phyloP scores from a whole-genome alignment of 805 yeast species.

The Wickerhamomyces sydowiorum region DNA sequence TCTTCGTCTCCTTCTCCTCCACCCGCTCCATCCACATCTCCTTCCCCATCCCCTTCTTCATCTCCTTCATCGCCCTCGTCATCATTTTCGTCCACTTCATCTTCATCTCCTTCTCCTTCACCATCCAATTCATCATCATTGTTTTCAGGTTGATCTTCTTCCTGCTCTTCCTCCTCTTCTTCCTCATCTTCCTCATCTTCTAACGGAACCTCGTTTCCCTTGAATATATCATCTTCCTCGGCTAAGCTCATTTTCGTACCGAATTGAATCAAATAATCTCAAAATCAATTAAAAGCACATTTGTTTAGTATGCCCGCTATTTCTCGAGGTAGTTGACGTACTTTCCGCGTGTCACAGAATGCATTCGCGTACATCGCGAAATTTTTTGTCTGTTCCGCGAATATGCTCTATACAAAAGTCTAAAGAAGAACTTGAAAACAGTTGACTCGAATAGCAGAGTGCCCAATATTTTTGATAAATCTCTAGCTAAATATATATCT shows the following conservation, averaged over 20 bases:
- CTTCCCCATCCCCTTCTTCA: constrained; percentile 16
- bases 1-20: constrained; percentile 7
- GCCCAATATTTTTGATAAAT: too few species aligned
- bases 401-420: too few species aligned
- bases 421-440: too few species aligned
- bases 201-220: constrained; percentile 15
- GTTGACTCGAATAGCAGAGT: too few species aligned
- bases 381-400: too few species aligned
- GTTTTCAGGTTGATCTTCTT: constrained; percentile 20
- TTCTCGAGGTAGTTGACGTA: too few species aligned
- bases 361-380: too few species aligned
- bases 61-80: constrained; percentile 18
- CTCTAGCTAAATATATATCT: too few species aligned
- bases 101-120: constrained; percentile 9
- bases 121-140: constrained; percentile 14
- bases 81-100: constrained; percentile 2
- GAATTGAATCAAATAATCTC: too few species aligned
- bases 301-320: too few species aligned
- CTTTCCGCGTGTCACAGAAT: too few species aligned
- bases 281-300: too few species aligned
- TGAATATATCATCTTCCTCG: constrained; percentile 20
- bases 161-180: constrained; percentile 15
- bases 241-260: constrained; percentile 3
- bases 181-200: constrained; percentile 23
- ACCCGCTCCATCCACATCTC: constrained; percentile 11